Percentiles rank a stretch among this genome's conserved stretches.
Evolutionary conservation across 2,329 filamentous ascomycete species (phyloP).

Genomic region (Epichloe coenophiala): DNA sequence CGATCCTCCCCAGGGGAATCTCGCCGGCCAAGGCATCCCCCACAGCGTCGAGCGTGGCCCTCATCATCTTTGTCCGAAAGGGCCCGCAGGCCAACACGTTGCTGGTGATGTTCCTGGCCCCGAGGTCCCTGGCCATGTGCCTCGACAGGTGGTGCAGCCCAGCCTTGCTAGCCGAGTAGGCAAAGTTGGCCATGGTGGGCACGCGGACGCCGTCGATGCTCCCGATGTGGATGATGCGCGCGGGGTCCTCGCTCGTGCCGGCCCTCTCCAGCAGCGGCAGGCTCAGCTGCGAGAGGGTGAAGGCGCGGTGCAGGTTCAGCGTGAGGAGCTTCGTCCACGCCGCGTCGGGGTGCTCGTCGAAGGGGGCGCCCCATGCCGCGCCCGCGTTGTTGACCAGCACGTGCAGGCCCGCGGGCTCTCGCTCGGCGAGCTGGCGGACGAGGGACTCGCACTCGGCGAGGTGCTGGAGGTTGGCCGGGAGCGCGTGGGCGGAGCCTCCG

Average conservation of each 20-base stretch:
- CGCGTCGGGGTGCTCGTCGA: constrained; percentile 43
- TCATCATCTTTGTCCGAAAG: constrained; percentile 58
- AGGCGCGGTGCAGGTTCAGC: constrained; percentile 55
- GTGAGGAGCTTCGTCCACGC: constrained; percentile 48
- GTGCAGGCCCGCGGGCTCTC: constrained; percentile 37
- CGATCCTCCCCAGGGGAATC: constrained; percentile 55
- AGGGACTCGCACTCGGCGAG: constrained; percentile 41
- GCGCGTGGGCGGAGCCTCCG: constrained; percentile 37
- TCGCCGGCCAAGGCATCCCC: constrained; percentile 39
- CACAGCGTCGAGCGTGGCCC: constrained; percentile 40
- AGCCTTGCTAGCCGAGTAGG: constrained; percentile 49
- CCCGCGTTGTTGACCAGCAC: constrained; percentile 55
- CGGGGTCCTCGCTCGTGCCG: constrained; percentile 28
- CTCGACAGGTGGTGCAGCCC: constrained; percentile 50
- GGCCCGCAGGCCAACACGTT: constrained; percentile 63
- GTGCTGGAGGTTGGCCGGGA: constrained; percentile 52
- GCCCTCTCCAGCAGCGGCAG: constrained; percentile 44
- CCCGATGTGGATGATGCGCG: constrained; percentile 52
- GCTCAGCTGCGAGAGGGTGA: constrained; percentile 49
- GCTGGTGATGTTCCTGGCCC: constrained; percentile 44
- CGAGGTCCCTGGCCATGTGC: constrained; percentile 46
- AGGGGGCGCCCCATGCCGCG: constrained; percentile 48
- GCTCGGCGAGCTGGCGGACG: constrained; percentile 33
- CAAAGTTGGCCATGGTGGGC: constrained; percentile 43
- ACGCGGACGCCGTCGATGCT: constrained; percentile 49